These are phyloP conservation scores for Vitis amurensis DNA, from an alignment of 164 flowering plant species.

Conservation along the genomic window DNA sequence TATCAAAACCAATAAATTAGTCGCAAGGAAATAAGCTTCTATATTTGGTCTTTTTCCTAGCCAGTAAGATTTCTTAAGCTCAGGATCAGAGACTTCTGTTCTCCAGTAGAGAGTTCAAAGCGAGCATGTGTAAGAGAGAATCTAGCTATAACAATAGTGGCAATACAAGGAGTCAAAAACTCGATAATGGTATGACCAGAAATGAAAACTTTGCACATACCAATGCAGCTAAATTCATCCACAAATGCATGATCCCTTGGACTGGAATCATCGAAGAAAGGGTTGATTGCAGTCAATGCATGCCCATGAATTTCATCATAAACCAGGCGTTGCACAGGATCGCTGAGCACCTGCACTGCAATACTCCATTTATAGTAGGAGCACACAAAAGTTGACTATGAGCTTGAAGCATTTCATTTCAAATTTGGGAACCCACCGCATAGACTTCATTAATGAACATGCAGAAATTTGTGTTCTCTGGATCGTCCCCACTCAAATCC, in stretches of 20 bases:
- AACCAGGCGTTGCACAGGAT: constrained; percentile 88
- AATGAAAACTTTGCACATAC: constrained; percentile 30
- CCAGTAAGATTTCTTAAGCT: too few species aligned
- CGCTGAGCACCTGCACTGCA: constrained; percentile 79
- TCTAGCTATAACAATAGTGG: too few species aligned
- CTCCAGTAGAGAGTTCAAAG: too few species aligned
- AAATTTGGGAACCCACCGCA: constrained; percentile 43
- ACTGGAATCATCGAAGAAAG: constrained; percentile 75
- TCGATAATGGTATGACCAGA: not conserved
- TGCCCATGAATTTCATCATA: constrained; percentile 98
- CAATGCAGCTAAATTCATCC: constrained; percentile 97
- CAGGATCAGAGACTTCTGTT: too few species aligned
- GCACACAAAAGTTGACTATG: not conserved
- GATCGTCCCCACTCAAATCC: constrained; percentile 88
- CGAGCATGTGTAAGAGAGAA: too few species aligned
- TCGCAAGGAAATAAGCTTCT: not conserved
- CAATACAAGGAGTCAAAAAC: too few species aligned
- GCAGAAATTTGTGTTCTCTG: constrained; percentile 86
- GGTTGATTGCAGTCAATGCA: constrained; percentile 78
- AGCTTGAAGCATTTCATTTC: not conserved
- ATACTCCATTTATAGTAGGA: constrained; percentile 4
- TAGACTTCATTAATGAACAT: constrained; percentile 93
- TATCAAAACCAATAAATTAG: not conserved
- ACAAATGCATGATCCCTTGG: constrained; percentile 86
- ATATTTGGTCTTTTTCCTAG: not conserved